Evolutionary conservation across 768 basidiomycete genomes (phyloP).

Genomic region (Royoungia palumana): DNA sequence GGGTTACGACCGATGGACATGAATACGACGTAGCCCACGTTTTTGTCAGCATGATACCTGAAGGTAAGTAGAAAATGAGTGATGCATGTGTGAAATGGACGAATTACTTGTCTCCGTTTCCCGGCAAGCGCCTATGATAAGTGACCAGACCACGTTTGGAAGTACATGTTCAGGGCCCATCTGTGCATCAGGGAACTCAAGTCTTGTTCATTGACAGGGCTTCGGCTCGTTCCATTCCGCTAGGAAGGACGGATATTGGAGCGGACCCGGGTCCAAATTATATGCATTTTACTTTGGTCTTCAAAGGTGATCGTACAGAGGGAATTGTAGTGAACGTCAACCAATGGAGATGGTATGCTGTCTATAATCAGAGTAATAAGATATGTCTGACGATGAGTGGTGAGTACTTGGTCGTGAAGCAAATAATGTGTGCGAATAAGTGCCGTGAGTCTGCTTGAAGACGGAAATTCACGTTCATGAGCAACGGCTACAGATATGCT

Average conservation of each 20-base stretch:
- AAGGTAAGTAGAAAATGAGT: no score
- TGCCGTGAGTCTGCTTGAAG: constrained; percentile 3
- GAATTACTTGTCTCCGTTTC: not conserved
- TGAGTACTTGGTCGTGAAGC: constrained; percentile 23
- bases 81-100: no score
- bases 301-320: not conserved
- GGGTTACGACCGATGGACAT: no score
- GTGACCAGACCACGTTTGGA: not conserved
- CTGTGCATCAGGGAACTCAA: no score
- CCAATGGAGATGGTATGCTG: constrained; percentile 9
- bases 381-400: constrained; percentile 31
- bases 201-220: no score
- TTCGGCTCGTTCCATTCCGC: no score
- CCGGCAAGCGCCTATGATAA: no score
- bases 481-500: constrained; percentile 40
- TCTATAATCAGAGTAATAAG: constrained; percentile 29
- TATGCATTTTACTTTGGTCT: no score
- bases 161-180: not conserved
- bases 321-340: not conserved
- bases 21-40: no score
- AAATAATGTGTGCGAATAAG: constrained; percentile 14
- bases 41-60: no score
- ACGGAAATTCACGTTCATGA: not conserved
- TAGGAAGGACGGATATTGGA: no score
- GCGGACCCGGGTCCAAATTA: no score